These are phyloP conservation scores for Neofusicoccum parvum DNA, from an alignment of 2,329 filamentous ascomycete species.

Conservation along the genomic window DNA sequence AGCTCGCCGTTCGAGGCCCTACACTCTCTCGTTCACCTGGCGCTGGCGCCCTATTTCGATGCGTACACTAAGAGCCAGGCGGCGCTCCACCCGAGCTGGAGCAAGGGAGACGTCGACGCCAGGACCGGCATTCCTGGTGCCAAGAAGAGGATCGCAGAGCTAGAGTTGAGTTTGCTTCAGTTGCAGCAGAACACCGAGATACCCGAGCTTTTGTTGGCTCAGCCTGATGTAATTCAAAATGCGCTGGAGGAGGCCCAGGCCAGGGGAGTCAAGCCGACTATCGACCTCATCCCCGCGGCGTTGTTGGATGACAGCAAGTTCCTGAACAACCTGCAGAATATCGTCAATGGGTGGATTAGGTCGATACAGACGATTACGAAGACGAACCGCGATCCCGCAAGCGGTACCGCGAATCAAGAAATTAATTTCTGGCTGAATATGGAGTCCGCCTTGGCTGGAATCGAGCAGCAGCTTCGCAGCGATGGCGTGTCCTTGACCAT, in stretches of 20 bases:
- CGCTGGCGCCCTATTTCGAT: constrained; percentile 94
- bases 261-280: constrained; percentile 67
- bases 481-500: constrained; percentile 89
- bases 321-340: constrained; percentile 89
- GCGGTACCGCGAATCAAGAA: constrained; percentile 86
- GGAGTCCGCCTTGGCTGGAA: constrained; percentile 89
- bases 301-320: constrained; percentile 89
- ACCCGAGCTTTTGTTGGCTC: constrained; percentile 81
- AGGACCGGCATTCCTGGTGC: constrained; percentile 96
- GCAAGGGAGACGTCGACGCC: constrained; percentile 80
- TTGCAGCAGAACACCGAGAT: constrained; percentile 98
- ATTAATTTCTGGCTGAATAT: constrained; percentile 99
- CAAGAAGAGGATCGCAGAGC: constrained; percentile 93
- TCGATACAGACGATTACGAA: constrained; percentile 97
- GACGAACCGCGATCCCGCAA: constrained; percentile 80
- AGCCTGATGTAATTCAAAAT: constrained; percentile 85
- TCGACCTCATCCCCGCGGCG: constrained; percentile 74
- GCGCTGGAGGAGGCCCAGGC: constrained; percentile 77
- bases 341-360: constrained; percentile 97
- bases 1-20: constrained; percentile 89
- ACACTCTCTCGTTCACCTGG: constrained; percentile 88
- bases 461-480: constrained; percentile 84
- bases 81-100: constrained; percentile 53
- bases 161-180: constrained; percentile 87
- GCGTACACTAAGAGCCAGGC: constrained; percentile 76